These are phyloP conservation scores for Paramyrothecium roridum DNA, from an alignment of 2,329 filamentous ascomycete species.

Conservation along the genomic window DNA sequence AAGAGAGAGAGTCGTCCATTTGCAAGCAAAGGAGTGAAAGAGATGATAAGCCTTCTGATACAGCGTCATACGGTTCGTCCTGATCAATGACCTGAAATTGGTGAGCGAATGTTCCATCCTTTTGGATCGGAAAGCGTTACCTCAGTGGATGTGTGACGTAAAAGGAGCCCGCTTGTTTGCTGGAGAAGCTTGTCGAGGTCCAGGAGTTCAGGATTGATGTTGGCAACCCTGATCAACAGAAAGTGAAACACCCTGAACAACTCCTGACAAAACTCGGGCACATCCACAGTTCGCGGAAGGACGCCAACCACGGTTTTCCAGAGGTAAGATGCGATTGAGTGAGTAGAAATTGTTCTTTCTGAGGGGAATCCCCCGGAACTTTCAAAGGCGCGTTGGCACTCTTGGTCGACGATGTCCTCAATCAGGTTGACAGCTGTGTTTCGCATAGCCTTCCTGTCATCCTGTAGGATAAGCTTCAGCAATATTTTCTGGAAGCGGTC, in stretches of 20 bases:
- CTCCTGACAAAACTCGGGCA: conserved; percentile 38
- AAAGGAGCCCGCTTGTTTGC: conserved; percentile 26
- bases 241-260: conserved; percentile 38
- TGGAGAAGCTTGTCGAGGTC: conserved; percentile 24
- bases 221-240: conserved; percentile 33
- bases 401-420: conserved; percentile 19
- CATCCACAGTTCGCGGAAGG: conserved; percentile 24
- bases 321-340: conserved; percentile 14
- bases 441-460: conserved; percentile 21
- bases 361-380: not conserved
- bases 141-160: conserved; percentile 38
- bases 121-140: conserved; percentile 11
- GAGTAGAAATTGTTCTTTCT: not conserved
- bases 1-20: conserved; percentile 18
- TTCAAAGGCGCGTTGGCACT: conserved; percentile 10
- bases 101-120: not conserved
- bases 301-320: conserved; percentile 29
- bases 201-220: conserved; percentile 21
- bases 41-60: conserved; percentile 24
- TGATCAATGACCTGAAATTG: conserved; percentile 20
- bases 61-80: conserved; percentile 18
- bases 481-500: conserved; percentile 16
- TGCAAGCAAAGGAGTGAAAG: conserved; percentile 27
- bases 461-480: conserved; percentile 20
- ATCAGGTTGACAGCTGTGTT: conserved; percentile 28